Conservation (phyloP, 768 basidiomycete genomes). For the Gelatoporia subvermispora region DNA sequence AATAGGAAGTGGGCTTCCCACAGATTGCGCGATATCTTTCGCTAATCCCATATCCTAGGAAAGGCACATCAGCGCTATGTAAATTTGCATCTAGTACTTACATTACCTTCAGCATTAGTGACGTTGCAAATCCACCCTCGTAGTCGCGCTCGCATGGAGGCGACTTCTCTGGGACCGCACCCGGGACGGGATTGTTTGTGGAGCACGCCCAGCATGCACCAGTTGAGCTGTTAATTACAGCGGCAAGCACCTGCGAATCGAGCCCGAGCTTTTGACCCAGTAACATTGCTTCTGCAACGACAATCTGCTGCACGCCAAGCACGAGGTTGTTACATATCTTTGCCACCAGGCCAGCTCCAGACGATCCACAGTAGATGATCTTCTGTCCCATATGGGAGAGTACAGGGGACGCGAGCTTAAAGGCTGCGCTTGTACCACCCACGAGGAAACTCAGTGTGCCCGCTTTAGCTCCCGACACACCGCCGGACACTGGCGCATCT, state of each 20-base stretch:
- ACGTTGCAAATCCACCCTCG: constrained; percentile 81
- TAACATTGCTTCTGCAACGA: constrained; percentile 86
- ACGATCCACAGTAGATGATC: constrained; percentile 78
- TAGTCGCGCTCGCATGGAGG: constrained; percentile 82
- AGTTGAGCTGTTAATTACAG: constrained; percentile 82
- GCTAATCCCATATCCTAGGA: constrained; percentile 82
- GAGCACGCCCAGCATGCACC: constrained; percentile 81
- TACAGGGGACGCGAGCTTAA: constrained; percentile 50
- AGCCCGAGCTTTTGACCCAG: constrained; percentile 80
- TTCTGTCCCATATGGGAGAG: constrained; percentile 75
- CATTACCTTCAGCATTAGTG: constrained; percentile 76
- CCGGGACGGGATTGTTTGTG: constrained; percentile 84
- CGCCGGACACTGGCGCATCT: constrained; percentile 93
- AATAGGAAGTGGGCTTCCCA: constrained; percentile 53
- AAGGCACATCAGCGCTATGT: constrained; percentile 6
- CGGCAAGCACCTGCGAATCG: constrained; percentile 68
- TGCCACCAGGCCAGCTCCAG: constrained; percentile 77
- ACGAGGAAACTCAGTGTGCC: constrained; percentile 90
- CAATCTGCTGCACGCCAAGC: constrained; percentile 57
- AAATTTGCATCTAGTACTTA: not conserved
- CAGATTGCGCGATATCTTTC: constrained; percentile 49
- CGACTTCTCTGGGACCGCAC: constrained; percentile 61
- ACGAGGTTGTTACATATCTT: constrained; percentile 88
- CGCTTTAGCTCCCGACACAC: constrained; percentile 82
- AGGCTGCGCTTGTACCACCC: constrained; percentile 64